Base-by-base conservation (phyloP, 495 filamentous ascomycete genomes). In the Sordaria brevicollis region DNA sequence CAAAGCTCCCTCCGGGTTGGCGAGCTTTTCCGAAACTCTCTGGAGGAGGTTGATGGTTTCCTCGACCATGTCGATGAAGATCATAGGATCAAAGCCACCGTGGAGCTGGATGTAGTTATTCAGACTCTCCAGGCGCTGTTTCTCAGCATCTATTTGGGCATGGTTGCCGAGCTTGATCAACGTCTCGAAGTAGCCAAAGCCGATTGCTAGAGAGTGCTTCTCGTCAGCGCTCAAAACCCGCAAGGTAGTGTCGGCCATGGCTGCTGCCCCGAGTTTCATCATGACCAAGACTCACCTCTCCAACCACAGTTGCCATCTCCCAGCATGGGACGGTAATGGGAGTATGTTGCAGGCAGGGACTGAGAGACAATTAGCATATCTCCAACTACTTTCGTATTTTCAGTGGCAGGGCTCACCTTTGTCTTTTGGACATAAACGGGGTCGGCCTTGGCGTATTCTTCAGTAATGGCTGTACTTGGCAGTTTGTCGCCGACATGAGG, bases 281-380 rank as follows among this genome's bases (percentile, higher is more conserved):
- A 62, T 25, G 49, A 15, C 33, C 57, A 21, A 31, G n/a, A 82
- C 79, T 78, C 87, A 97, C 94, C 95, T 90, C 95, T 87, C 94
- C 95, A 99, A 73, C 95, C 95, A 82, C 95, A 99, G 76, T 96
- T 94, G 39, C 95, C 95, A 81, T 99, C 95, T 25, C 95, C 94
- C 77, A 89, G 90, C 80, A 97, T 89, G 4, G 90, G 90, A 49
- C 95, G 92, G 74, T 92, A 95, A 74, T 93, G 89, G 17, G 93
- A 92, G 77, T 96, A 97, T 71, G 91, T 94, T 68, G 90, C 83
- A 1, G 92, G 90, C 65, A 99, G 85, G 35, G 89, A 86, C 94
- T 97, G 74, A 66, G 10, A 33, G 65, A 19, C 17, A 67, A 38
- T 71, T 65, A 74, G 71, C 69, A 75, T 71, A 70, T 71, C 71